A percentile compares a stretch with the other conserved stretches of the same genome.
Evolutionary conservation across 495 filamentous ascomycete species (phyloP).

Genomic region (Chlorociboria aeruginascens): DNA sequence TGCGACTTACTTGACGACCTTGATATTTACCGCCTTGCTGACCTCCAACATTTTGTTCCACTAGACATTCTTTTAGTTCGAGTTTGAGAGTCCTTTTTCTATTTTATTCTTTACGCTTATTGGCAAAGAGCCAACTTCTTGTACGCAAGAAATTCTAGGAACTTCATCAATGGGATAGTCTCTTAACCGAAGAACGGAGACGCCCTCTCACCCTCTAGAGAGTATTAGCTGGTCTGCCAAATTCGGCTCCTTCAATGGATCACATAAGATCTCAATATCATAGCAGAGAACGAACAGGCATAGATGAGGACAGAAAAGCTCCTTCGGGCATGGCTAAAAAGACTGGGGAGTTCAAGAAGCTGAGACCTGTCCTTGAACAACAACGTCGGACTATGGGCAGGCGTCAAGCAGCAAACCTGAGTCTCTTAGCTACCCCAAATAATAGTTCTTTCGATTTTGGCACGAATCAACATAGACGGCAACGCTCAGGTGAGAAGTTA

Average conservation of each 20-base stretch:
- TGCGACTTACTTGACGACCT: too few species aligned
- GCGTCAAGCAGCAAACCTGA: neutral
- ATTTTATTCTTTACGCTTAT: too few species aligned
- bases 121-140: too few species aligned
- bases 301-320: neutral
- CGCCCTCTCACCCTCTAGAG: too few species aligned
- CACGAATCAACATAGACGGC: conserved; percentile 5
- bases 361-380: neutral
- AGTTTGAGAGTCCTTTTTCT: too few species aligned
- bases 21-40: too few species aligned
- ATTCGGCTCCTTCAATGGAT: conserved; percentile 1
- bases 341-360: neutral
- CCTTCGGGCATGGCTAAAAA: neutral
- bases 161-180: too few species aligned
- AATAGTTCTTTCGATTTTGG: conserved; percentile 9
- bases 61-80: too few species aligned
- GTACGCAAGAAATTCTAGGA: too few species aligned
- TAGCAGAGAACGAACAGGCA: neutral
- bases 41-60: too few species aligned
- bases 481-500: neutral
- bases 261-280: conserved; percentile 14
- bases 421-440: neutral
- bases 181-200: too few species aligned
- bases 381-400: neutral
- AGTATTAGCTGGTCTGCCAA: neutral